A percentile compares a stretch with the other conserved stretches of the same genome.
Evolutionary conservation across 2,329 filamentous ascomycete species (phyloP).

Genomic region (Emergomyces orientalis): DNA sequence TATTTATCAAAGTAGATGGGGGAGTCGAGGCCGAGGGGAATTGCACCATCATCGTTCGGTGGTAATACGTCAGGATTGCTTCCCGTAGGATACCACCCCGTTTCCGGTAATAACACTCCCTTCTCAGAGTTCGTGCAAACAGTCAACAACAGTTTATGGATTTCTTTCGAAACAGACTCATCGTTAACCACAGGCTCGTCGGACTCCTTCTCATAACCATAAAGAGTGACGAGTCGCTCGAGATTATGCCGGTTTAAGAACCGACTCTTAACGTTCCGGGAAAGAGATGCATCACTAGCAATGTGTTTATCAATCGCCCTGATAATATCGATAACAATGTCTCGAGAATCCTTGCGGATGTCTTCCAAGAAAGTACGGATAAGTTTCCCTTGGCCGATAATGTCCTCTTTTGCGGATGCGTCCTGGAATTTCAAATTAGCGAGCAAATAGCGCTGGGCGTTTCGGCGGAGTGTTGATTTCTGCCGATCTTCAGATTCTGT

Average conservation of each 20-base stretch:
- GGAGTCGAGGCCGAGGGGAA: slow-evolving; percentile 59
- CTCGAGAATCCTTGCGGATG: slow-evolving; percentile 66
- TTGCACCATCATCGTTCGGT: slow-evolving; percentile 39
- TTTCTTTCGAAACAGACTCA: slow-evolving; percentile 51
- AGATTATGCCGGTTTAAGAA: slow-evolving; percentile 68
- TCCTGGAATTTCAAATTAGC: slow-evolving; percentile 70
- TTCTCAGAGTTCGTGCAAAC: slow-evolving; percentile 64
- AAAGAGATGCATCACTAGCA: slow-evolving; percentile 63
- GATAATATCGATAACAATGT: slow-evolving; percentile 66
- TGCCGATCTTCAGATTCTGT: slow-evolving; percentile 53
- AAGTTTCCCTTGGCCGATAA: slow-evolving; percentile 65
- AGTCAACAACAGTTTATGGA: slow-evolving; percentile 65
- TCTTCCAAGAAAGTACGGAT: slow-evolving; percentile 64
- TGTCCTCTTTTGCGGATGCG: slow-evolving; percentile 66
- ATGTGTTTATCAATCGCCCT: slow-evolving; percentile 60
- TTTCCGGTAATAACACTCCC: slow-evolving; percentile 66
- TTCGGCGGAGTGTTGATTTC: slow-evolving; percentile 71
- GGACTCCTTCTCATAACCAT: slow-evolving; percentile 43
- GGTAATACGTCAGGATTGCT: slow-evolving; percentile 50
- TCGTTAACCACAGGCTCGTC: slow-evolving; percentile 39
- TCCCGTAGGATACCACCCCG: slow-evolving; percentile 74
- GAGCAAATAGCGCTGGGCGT: slow-evolving; percentile 72
- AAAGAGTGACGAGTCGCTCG: slow-evolving; percentile 61
- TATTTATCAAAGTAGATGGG: slow-evolving; percentile 62
- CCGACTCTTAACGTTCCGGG: slow-evolving; percentile 63